These are phyloP conservation scores for Rhizophagus clarus DNA, from an alignment of 192 early-diverging fungal species.

Conservation along the genomic window DNA sequence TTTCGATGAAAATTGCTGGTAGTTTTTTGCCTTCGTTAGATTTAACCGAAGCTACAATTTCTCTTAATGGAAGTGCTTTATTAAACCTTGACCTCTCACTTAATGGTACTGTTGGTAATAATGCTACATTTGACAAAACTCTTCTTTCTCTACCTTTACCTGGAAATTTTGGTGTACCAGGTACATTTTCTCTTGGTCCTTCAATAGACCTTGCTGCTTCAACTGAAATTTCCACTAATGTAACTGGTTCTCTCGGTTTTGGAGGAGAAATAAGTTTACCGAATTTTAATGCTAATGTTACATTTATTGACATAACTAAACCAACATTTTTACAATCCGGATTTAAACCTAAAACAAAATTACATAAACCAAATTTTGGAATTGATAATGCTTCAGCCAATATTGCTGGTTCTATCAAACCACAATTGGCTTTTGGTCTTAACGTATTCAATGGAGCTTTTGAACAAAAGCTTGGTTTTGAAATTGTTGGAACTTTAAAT, in stretches of 20 bases:
- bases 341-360: neutral
- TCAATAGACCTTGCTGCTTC: neutral
- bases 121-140: neutral
- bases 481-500: neutral
- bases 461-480: neutral
- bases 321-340: neutral
- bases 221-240: neutral
- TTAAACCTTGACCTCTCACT: neutral
- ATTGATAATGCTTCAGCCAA: neutral
- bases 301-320: neutral
- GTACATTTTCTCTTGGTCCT: constrained; percentile 3
- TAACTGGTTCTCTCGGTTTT: neutral
- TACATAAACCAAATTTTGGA: neutral
- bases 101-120: neutral
- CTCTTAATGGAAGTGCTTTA: constrained; percentile 2
- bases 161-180: neutral
- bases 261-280: neutral
- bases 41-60: neutral
- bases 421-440: constrained; percentile 1
- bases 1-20: neutral
- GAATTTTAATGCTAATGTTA: neutral
- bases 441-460: neutral
- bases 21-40: neutral
- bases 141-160: neutral
- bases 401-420: neutral